phyloP scores from a whole-genome alignment of 768 basidiomycete genomes.

The Collybia sp. region DNA sequence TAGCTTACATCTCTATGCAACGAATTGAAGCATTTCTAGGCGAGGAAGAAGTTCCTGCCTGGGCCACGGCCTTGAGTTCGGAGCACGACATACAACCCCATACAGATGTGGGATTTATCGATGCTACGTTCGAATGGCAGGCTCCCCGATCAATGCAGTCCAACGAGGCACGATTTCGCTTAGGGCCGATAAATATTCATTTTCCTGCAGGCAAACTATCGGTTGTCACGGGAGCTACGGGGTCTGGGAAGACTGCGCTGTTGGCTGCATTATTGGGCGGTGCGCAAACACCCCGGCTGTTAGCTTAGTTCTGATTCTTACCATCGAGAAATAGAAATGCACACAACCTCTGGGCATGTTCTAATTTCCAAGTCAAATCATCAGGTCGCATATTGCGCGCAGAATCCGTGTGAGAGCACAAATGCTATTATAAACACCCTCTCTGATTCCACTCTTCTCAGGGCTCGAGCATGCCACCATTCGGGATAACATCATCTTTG shows the following conservation, averaged over 20 bases:
- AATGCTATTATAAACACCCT: neutral
- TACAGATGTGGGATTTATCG: constrained; percentile 43
- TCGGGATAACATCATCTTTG: constrained; percentile 77
- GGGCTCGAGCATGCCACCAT: constrained; percentile 84
- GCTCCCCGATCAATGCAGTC: constrained; percentile 19
- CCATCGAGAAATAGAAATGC: constrained; percentile 44
- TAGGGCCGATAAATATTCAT: constrained; percentile 50
- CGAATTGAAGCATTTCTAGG: constrained; percentile 70
- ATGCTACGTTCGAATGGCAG: constrained; percentile 59
- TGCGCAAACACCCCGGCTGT: constrained; percentile 18
- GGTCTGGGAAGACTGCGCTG: constrained; percentile 66
- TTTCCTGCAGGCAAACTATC: constrained; percentile 59
- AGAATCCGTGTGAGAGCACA: constrained; percentile 50
- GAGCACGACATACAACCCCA: constrained; percentile 9
- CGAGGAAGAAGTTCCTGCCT: constrained; percentile 74
- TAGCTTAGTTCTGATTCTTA: constrained; percentile 1
- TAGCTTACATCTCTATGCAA: constrained; percentile 76
- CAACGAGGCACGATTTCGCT: constrained; percentile 37
- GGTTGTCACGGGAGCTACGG: constrained; percentile 60
- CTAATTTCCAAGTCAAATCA: constrained; percentile 51
- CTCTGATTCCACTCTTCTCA: constrained; percentile 20
- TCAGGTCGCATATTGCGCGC: constrained; percentile 64
- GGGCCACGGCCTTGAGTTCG: constrained; percentile 64
- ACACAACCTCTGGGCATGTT: constrained; percentile 49
- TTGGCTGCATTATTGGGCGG: constrained; percentile 66